Evolutionary conservation across 2,329 filamentous ascomycete genomes (phyloP).

Genomic region (Monilinia aucupariae): DNA sequence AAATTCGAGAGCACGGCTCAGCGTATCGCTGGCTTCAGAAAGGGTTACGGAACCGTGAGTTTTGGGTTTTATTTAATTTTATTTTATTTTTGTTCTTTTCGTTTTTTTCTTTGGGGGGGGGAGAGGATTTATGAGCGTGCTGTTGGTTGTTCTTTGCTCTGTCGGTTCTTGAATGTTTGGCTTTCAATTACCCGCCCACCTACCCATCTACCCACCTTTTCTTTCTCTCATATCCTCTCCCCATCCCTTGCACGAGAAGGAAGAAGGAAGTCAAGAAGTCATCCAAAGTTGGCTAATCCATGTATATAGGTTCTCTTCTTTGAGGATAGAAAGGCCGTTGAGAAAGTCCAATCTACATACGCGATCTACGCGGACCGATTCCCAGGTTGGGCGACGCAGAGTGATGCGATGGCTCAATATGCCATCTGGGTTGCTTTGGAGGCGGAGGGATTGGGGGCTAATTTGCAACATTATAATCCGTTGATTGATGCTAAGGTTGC

Average conservation of each 20-base stretch:
- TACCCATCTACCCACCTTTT: no score
- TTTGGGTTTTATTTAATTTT: background rate
- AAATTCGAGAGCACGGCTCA: constrained; percentile 24
- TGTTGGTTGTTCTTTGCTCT: no score
- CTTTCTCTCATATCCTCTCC: background rate
- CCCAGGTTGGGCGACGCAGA: constrained; percentile 69
- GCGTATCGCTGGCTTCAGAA: constrained; percentile 53
- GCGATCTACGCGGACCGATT: constrained; percentile 74
- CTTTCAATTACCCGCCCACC: no score
- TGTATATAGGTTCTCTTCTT: constrained; percentile 68
- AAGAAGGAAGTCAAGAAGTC: no score
- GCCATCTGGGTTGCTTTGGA: constrained; percentile 76
- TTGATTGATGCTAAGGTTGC: constrained; percentile 69
- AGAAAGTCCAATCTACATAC: constrained; percentile 62
- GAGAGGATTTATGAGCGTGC: no score
- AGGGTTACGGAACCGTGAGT: constrained; percentile 68
- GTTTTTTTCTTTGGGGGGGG: no score
- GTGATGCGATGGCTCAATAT: constrained; percentile 77
- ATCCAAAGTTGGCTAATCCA: no score
- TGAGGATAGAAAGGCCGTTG: constrained; percentile 65
- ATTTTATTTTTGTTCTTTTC: no score
- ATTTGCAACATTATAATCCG: constrained; percentile 92
- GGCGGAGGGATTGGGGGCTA: constrained; percentile 77
- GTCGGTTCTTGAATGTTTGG: no score
- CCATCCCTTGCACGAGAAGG: background rate